These are phyloP conservation scores for Aspergillus pseudoterreus DNA, from an alignment of 2,329 filamentous ascomycete genomes.

Conservation along the genomic window DNA sequence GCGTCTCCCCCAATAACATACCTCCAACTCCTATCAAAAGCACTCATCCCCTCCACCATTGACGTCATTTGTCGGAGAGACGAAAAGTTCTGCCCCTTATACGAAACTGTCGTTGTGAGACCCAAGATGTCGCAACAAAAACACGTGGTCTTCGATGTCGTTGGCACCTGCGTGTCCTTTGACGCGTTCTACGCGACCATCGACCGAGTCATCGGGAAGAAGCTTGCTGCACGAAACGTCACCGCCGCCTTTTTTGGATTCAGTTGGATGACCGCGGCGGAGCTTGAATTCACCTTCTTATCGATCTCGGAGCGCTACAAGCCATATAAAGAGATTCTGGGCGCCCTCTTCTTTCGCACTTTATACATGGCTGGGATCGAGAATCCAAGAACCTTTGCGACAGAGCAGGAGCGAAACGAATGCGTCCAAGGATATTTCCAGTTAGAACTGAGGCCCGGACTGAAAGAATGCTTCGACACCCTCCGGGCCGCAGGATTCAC, in stretches of 20 bases:
- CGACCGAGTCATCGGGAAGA: slow-evolving; percentile 33
- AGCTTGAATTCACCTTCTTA: slow-evolving; percentile 46
- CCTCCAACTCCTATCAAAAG: too few relatives aligned
- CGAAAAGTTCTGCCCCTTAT: too few relatives aligned
- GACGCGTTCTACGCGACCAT: slow-evolving; percentile 40
- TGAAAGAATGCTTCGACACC: slow-evolving; percentile 32
- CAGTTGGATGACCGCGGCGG: slow-evolving; percentile 43
- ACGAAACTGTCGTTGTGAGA: too few relatives aligned
- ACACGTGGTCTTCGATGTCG: slow-evolving; percentile 51
- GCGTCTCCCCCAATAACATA: too few relatives aligned
- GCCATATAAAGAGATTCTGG: slow-evolving; percentile 39
- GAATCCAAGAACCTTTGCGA: slow-evolving; percentile 37
- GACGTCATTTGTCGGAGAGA: too few relatives aligned
- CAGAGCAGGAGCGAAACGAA: slow-evolving; percentile 36
- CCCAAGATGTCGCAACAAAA: slow-evolving; percentile 28
- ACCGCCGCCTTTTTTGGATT: slow-evolving; percentile 39
- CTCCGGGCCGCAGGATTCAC: slow-evolving; percentile 48
- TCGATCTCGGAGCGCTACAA: slow-evolving; percentile 40
- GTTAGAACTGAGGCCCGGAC: slow-evolving; percentile 26
- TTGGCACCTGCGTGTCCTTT: slow-evolving; percentile 47
- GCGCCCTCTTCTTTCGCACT: slow-evolving; percentile 43
- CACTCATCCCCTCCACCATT: too few relatives aligned
- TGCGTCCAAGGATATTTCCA: slow-evolving; percentile 36
- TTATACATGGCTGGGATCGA: slow-evolving; percentile 39
- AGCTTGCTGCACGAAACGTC: slow-evolving; percentile 32